Base-by-base conservation (phyloP, 805 yeast species). In the Wickerhamomyces strasburgensis region DNA sequence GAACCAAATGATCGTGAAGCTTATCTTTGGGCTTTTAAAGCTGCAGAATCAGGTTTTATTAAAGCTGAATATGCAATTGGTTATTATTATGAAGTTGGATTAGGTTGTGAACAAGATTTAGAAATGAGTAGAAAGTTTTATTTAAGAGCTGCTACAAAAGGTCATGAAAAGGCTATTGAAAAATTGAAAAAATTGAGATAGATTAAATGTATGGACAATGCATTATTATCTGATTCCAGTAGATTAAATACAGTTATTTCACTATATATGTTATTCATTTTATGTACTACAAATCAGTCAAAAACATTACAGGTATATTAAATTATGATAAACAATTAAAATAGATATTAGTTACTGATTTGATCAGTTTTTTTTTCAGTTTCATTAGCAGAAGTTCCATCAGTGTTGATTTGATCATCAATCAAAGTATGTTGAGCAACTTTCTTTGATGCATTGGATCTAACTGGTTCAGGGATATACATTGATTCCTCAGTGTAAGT, bases 401-500 rank as follows among this genome's bases (percentile, higher is more conserved):
- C 51, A 27, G 63, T 60, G 39, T 38, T 42, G 45, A 53, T 54
- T 18, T 53, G 55, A 44, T 65, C 69, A 39, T 65, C 66, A 41
- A 61, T 63, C 33, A 47, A 39, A 15, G 48, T 46, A 31, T 46
- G 49, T 36, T 51, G 54, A 19, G 54, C 53, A 35, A 40, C 44
- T 38, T 40, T 34, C 42, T 41, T 55, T 13, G 65, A 48, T 51
- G 60, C 51, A 52, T 62, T 59, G 39, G 87, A 79, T 68, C 90
- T 78, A 42, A 81, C 70, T 46, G 94, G 93, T 66, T 84, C 88
- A 48, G 88, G 79, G 40, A 83, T 78, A 63, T 72, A 84, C 48
- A 71, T 72, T 39, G 71, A 73, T 30, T 78, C 80, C 47, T 80
- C 86, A 40, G 64, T 67, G 50, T 67, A 84, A 42, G 94, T 84